Conservation (phyloP, 1,284 basidiomycete species). For the Meira nashicola region DNA sequence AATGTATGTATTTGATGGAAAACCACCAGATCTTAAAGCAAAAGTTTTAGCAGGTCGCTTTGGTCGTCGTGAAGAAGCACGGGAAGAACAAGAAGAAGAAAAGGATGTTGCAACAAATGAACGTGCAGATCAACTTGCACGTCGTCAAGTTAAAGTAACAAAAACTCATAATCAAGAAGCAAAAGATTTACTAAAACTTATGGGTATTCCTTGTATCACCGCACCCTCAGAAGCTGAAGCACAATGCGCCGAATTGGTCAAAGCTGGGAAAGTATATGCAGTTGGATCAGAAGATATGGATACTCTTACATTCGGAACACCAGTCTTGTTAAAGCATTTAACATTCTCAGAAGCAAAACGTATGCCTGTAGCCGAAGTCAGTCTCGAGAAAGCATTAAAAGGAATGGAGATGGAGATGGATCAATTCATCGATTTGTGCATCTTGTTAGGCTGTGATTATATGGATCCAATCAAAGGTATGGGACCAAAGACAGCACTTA, state of each 20-base stretch:
- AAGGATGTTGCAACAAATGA: slow-evolving; percentile 76
- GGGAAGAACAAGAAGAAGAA: slow-evolving; percentile 88
- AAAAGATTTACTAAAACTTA: slow-evolving; percentile 75
- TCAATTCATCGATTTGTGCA: slow-evolving; percentile 94
- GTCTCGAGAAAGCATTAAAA: slow-evolving; percentile 73
- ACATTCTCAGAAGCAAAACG: slow-evolving; percentile 99
- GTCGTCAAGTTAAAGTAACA: slow-evolving; percentile 91
- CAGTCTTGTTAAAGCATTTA: slow-evolving; percentile 86
- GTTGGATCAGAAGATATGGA: slow-evolving; percentile 99
- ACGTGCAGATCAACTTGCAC: slow-evolving; percentile 82
- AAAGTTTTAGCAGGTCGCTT: slow-evolving; percentile 94
- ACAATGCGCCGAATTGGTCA: slow-evolving; percentile 93
- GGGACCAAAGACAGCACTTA: slow-evolving; percentile 91
- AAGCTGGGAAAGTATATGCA: slow-evolving; percentile 91
- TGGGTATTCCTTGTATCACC: slow-evolving; percentile 89
- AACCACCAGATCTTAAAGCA: slow-evolving; percentile 92
- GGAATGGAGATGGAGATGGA: slow-evolving; percentile 90
- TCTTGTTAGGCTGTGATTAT: slow-evolving; percentile 96
- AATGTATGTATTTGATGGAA: slow-evolving; percentile 96
- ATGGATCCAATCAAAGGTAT: slow-evolving; percentile 92
- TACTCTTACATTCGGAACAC: slow-evolving; percentile 89
- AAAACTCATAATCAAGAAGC: slow-evolving; percentile 96
- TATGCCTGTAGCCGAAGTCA: slow-evolving; percentile 91
- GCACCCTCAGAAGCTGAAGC: slow-evolving; percentile 98
- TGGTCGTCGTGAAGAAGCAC: slow-evolving; percentile 82